Evolutionary conservation across 2,329 filamentous ascomycete genomes (phyloP).

Genomic region (Colletotrichum gloeosporioides): DNA sequence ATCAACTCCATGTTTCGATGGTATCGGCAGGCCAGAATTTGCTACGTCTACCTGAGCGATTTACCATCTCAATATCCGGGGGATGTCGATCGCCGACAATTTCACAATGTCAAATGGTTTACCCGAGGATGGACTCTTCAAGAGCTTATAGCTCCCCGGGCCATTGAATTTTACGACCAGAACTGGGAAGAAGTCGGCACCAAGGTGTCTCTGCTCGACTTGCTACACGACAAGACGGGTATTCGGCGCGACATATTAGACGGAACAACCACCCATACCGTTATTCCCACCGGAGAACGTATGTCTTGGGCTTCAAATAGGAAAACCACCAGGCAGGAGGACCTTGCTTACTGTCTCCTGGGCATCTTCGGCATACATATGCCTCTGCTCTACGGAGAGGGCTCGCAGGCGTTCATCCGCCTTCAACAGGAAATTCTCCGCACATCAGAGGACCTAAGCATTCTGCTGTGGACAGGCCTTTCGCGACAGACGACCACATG

Average conservation of each 20-base stretch:
- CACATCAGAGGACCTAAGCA: background rate
- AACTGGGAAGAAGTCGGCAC: constrained; percentile 31
- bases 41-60: constrained; percentile 27
- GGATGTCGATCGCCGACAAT: background rate
- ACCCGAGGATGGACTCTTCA: constrained; percentile 32
- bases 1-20: constrained; percentile 27
- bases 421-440: constrained; percentile 19
- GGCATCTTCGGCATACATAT: constrained; percentile 39
- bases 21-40: constrained; percentile 30
- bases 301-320: constrained; percentile 32
- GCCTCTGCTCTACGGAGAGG: constrained; percentile 37
- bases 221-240: background rate
- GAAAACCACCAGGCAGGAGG: constrained; percentile 33
- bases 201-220: constrained; percentile 1
- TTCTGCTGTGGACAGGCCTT: background rate
- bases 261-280: background rate
- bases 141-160: constrained; percentile 33
- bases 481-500: background rate
- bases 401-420: constrained; percentile 13
- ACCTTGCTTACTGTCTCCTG: constrained; percentile 36
- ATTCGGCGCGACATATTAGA: background rate
- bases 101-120: constrained; percentile 23
- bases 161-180: constrained; percentile 31
- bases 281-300: background rate
- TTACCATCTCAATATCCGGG: background rate